Evolutionary conservation across 352 stramenopile genomes (phyloP), one percentile per base, ranked within the genome.

Genomic region (Pythium utonaiense): DNA sequence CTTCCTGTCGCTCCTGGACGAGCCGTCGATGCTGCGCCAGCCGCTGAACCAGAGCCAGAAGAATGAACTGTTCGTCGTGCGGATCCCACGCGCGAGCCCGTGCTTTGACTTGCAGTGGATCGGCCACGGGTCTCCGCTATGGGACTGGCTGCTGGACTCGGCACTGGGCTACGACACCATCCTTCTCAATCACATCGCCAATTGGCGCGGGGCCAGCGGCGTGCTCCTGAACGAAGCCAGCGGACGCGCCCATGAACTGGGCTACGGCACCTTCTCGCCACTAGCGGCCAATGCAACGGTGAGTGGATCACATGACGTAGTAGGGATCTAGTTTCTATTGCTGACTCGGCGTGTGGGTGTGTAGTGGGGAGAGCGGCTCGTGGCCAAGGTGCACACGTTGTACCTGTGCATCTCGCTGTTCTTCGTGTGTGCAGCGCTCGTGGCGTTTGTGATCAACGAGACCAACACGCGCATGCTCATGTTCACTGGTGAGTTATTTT

Each of bases 401-500:
- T 78, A 95, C 55, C 90, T 93, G 34, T 96, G 90, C 19, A 60
- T 96, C 28, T 97, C 98, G 62, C 76, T 98, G 6, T 98, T 98
- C 73, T 98, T 98, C 68, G 86, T 93, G 53, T 91, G 88, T 25
- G 97, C 92, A 1, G 95, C 89, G n/a, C 63, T 98, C 1, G 83
- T 98, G 5, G 84, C 77, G 25, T 98, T 98, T 68, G 95, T 96
- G 22, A 73, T 98, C 5, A 77, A 88, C 48, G 91, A 98, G 69
- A 98, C 91, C 31, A 91, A 98, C 74, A 82, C 92, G 64, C 77
- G 92, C 2, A 96, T 98, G 90, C 63, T 98, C 33, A 83, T 85
- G 3, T 98, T 98, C 63, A 96, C 88, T n/a, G 78, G 75, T 82
- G 41, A 16, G 56, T 33, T n/a, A n/a, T n/a, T n/a, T n/a, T n/a